Evolutionary conservation across 768 basidiomycete genomes (phyloP), one percentile per base, ranked within the genome.

Genomic region (Termitomyces heimii): DNA sequence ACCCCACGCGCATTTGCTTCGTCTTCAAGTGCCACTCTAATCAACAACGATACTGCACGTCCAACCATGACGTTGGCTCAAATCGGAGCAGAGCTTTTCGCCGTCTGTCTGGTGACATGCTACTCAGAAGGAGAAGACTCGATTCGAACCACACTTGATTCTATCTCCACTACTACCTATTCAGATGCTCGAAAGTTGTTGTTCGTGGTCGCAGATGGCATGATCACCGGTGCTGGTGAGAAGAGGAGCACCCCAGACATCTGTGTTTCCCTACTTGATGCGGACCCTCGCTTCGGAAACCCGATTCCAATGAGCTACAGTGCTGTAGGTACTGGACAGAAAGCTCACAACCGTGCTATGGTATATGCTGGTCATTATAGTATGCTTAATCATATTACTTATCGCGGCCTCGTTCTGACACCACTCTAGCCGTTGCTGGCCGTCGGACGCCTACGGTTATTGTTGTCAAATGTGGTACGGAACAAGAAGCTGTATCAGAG

Each of bases 281-380:
- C 91, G 4, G 97, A 99, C 71, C 88, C 92, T 26, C 81, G 97
- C 14, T 99, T 98, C 66, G 97, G 96, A 26, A 94, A 97, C 65
- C 97, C 97, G 2, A 84, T 84, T 45, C 93, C 96, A 4, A 96
- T 98, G 95, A 86, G 81, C 60, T 99, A 98, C 67, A 73, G 81
- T 55, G 91, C 97, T 2, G 93, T 99, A 29, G 97, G 94, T 2
- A 83, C 88, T 9, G 96, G 97, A 2, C 73, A 84, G 20, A 98
- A 98, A 76, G 81, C 80, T 53, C 86, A 94, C 68, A 99, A 99
- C 65, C 82, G 94, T 54, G 96, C 96, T 7, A 92, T 97, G 92
- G 91, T 98, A 20, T 98, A 99, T 76, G 97, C 97, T 52, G 97
- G 97, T n/a, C 96, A 99, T 76, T 98, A 98, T 72, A 91, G 94